Evolutionary conservation across 441 rosid genomes (phyloP), one percentile per base, ranked within the genome.

Genomic region (Heliophila coronopifolia): DNA sequence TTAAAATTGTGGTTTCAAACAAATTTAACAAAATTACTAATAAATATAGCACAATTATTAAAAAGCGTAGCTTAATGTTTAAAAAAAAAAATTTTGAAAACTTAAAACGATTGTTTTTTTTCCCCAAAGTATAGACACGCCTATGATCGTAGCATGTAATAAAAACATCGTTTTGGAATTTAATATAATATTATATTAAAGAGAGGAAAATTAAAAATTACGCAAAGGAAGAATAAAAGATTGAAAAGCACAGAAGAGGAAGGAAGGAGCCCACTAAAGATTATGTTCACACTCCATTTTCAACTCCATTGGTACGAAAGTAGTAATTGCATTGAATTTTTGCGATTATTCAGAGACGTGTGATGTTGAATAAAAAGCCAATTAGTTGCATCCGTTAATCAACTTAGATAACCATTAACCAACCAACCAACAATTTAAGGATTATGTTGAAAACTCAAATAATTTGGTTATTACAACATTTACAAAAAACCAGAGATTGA

Each of bases 141-240:
- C n/a, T n/a, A n/a, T n/a, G n/a, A n/a, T n/a, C n/a, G n/a, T n/a
- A n/a, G n/a, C n/a, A n/a, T n/a, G n/a, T n/a, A n/a, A n/a, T n/a
- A n/a, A n/a, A n/a, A n/a, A n/a, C n/a, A n/a, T n/a, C n/a, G n/a
- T n/a, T n/a, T n/a, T n/a, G n/a, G n/a, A n/a, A n/a, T n/a, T n/a
- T n/a, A n/a, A n/a, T n/a, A n/a, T n/a, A n/a, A n/a, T n/a, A n/a
- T n/a, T n/a, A n/a, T n/a, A n/a, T n/a, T n/a, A n/a, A 54, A 32
- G 30, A 30, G 43, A 54, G 32, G 67, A 63, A 39, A 26, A 63
- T 54, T 63, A 30, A 37, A 54, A 54, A 47, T 54, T 63, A 63
- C 62, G 68, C 62, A 63, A 63, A 63, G 61, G 57, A 63, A 46
- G 28, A 60, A 62, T 46, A 62, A 52, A 38, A 54, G 15, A 6